Evolutionary conservation across 2,329 filamentous ascomycete genomes (phyloP).

Genomic region (Claviceps sp.): DNA sequence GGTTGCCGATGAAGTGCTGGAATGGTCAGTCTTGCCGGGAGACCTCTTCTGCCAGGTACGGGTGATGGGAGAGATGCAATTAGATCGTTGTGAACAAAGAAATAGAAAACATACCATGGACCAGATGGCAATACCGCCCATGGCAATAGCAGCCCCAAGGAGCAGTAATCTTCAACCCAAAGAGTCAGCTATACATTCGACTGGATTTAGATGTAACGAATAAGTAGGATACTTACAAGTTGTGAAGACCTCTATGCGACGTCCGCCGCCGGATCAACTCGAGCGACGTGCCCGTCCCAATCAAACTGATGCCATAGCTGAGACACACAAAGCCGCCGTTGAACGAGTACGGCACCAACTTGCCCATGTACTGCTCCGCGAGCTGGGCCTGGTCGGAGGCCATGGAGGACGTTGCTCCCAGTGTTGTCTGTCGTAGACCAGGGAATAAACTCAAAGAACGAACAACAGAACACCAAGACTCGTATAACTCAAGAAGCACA

Average conservation of each 20-base stretch:
- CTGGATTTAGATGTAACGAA: not conserved
- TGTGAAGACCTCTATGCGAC: conserved; percentile 52
- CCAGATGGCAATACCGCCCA: conserved; percentile 66
- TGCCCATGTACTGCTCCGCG: conserved; percentile 27
- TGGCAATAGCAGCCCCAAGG: conserved; percentile 49
- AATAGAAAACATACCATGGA: conserved; percentile 39
- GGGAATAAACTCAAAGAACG: too few species aligned
- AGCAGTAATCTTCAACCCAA: conserved; percentile 41
- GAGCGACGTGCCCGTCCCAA: conserved; percentile 66
- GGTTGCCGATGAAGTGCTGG: conserved; percentile 51
- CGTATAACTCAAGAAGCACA: too few species aligned
- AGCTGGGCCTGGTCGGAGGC: conserved; percentile 13
- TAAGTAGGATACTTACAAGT: conserved; percentile 40
- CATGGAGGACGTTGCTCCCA: conserved; percentile 7
- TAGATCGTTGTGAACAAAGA: not conserved
- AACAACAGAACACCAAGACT: too few species aligned
- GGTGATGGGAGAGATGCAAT: too few species aligned
- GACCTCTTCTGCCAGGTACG: too few species aligned
- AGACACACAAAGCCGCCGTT: conserved; percentile 52
- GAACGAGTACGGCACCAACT: conserved; percentile 35
- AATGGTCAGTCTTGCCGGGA: not conserved
- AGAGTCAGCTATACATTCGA: not conserved
- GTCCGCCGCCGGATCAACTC: conserved; percentile 71
- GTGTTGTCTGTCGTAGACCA: too few species aligned
- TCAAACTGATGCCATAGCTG: conserved; percentile 63